These are phyloP conservation scores for Rehmannia glutinosa DNA, from an alignment of 257 asterid genomes.

Conservation along the genomic window DNA sequence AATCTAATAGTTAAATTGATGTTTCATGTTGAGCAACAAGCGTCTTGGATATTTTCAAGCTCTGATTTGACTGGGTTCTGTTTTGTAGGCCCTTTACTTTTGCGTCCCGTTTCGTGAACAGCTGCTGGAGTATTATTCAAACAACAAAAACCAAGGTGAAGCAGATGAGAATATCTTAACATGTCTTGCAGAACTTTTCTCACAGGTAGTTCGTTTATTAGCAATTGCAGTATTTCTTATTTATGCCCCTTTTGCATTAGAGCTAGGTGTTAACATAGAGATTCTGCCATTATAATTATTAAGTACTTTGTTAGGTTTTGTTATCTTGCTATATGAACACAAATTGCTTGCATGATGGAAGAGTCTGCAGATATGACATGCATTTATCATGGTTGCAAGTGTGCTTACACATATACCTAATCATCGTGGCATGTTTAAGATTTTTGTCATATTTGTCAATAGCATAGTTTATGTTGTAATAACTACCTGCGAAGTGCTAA, in stretches of 20 bases:
- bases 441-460: too few species aligned
- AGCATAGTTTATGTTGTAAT: too few species aligned
- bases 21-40: neutral
- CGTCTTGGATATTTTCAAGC: constrained; percentile 2
- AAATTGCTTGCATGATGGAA: neutral
- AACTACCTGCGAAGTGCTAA: neutral
- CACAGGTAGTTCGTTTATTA: constrained; percentile 48
- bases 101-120: constrained; percentile 91
- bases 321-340: neutral
- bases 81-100: constrained; percentile 73
- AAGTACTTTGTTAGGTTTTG: neutral
- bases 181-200: constrained; percentile 84
- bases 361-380: neutral
- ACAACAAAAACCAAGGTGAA: constrained; percentile 51
- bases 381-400: constrained; percentile 7
- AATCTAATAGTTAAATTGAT: neutral
- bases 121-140: constrained; percentile 67
- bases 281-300: too few species aligned
- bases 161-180: constrained; percentile 80
- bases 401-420: neutral
- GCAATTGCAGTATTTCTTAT: neutral
- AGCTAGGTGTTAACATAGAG: neutral
- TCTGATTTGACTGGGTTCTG: constrained; percentile 16
- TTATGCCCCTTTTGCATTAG: neutral
- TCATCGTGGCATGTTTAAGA: neutral